Conservation (phyloP, 768 basidiomycete species). For the Lactifluus pinguis region DNA sequence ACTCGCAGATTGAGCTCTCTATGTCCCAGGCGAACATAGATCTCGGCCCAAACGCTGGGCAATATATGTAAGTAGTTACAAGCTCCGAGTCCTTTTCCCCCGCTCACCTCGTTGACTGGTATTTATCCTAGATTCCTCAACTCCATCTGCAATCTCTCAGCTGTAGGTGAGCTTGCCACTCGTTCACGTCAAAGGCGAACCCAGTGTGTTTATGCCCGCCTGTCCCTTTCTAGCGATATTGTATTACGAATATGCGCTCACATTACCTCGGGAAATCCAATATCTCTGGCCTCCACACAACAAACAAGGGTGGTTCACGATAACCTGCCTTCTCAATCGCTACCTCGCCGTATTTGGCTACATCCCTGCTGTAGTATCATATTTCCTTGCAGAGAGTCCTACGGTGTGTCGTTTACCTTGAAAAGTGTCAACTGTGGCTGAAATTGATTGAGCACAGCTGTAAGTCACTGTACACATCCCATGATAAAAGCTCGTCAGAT, state of each 20-base stretch:
- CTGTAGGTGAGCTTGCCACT: neutral
- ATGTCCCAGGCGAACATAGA: slow-evolving; percentile 4
- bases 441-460: neutral
- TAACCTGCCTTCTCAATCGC: slow-evolving; percentile 41
- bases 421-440: neutral
- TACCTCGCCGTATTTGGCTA: slow-evolving; percentile 37
- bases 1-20: neutral
- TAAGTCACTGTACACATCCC: neutral
- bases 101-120: neutral
- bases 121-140: slow-evolving; percentile 1
- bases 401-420: neutral
- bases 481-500: neutral
- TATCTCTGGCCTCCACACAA: slow-evolving; percentile 34
- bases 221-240: slow-evolving; percentile 19
- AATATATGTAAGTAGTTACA: neutral
- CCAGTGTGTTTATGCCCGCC: neutral
- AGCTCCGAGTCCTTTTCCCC: neutral
- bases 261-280: slow-evolving; percentile 29
- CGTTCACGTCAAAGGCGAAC: neutral
- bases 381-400: slow-evolving; percentile 3
- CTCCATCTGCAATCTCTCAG: neutral
- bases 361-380: slow-evolving; percentile 20
- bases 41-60: neutral
- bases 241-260: slow-evolving; percentile 27
- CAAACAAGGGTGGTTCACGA: slow-evolving; percentile 31